phyloP scores from a whole-genome alignment of 1,284 basidiomycete genomes.

The Hymenochaete sp. region DNA sequence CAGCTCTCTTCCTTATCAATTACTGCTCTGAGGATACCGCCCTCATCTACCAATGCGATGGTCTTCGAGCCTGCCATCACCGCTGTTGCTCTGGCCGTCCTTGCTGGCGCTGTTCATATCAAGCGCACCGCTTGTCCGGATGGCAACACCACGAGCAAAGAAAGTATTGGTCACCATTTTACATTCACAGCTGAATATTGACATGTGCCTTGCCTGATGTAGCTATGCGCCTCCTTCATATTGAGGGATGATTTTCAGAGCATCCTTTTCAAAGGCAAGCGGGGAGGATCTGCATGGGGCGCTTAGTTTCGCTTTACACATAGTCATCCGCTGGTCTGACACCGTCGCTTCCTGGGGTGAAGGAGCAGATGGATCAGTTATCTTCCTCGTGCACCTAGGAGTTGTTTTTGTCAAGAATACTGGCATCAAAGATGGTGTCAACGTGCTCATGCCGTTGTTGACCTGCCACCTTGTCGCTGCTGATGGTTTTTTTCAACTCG shows the following conservation, averaged over 20 bases:
- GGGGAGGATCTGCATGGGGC: constrained; percentile 20
- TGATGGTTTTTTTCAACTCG: constrained; percentile 27
- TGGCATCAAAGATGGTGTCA: constrained; percentile 25
- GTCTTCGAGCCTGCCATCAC: constrained; percentile 11
- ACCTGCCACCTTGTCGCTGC: constrained; percentile 22
- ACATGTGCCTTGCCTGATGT: background rate
- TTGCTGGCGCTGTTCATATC: constrained; percentile 7
- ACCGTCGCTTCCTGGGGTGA: constrained; percentile 10
- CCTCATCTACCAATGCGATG: too few species aligned
- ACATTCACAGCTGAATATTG: background rate
- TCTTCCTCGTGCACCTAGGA: constrained; percentile 14
- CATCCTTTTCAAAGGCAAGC: constrained; percentile 18
- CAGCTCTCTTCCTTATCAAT: too few species aligned
- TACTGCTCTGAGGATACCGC: too few species aligned
- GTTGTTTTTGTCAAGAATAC: constrained; percentile 20
- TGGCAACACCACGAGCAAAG: constrained; percentile 16
- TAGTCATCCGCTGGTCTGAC: constrained; percentile 22
- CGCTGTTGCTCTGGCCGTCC: constrained; percentile 6
- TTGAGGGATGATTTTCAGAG: constrained; percentile 19
- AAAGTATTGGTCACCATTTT: constrained; percentile 1
- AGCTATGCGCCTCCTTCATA: constrained; percentile 20
- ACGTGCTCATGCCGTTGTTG: constrained; percentile 23
- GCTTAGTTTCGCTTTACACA: constrained; percentile 22
- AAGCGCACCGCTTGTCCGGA: constrained; percentile 19
- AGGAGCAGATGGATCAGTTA: constrained; percentile 19